phyloP scores from a whole-genome alignment of 2,329 filamentous ascomycete genomes.

The Diplocarpon mali region DNA sequence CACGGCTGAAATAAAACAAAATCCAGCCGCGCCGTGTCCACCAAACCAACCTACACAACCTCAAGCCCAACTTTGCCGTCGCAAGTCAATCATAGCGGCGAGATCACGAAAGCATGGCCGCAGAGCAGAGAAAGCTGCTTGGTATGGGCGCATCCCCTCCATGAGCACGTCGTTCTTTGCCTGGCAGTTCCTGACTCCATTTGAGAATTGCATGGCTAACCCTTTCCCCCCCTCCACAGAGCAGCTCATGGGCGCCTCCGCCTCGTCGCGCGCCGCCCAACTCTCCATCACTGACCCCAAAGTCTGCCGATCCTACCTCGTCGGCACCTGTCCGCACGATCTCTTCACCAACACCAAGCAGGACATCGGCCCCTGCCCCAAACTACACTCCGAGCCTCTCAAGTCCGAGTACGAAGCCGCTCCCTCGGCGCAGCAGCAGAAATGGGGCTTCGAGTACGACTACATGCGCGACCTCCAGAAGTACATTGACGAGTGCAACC shows the following conservation, averaged over 20 bases:
- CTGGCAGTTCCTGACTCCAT: too few relatives aligned
- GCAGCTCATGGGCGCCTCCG: constrained; percentile 79
- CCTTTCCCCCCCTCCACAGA: constrained; percentile 37
- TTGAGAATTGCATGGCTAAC: background rate
- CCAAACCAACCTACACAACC: constrained; percentile 3
- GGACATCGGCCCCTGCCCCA: constrained; percentile 82
- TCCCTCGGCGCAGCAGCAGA: constrained; percentile 50
- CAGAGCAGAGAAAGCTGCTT: constrained; percentile 95
- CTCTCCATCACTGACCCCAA: constrained; percentile 84
- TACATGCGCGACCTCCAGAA: constrained; percentile 94
- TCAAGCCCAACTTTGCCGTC: constrained; percentile 4
- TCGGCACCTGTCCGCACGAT: constrained; percentile 91
- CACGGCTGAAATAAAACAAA: constrained; percentile 1
- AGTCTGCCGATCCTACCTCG: constrained; percentile 89
- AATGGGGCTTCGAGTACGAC: constrained; percentile 86
- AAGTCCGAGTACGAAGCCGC: constrained; percentile 81
- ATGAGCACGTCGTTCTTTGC: too few relatives aligned
- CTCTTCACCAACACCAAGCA: constrained; percentile 99
- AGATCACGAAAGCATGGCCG: constrained; percentile 54
- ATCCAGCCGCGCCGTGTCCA: constrained; percentile 12
- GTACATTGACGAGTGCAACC: constrained; percentile 94
- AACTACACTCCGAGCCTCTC: constrained; percentile 77
- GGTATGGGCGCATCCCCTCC: constrained; percentile 35
- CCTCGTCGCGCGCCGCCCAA: constrained; percentile 64
- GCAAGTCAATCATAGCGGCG: background rate